These are phyloP conservation scores for Ganoderma lingzhi DNA, from an alignment of 1,284 basidiomycete species.

Conservation along the genomic window DNA sequence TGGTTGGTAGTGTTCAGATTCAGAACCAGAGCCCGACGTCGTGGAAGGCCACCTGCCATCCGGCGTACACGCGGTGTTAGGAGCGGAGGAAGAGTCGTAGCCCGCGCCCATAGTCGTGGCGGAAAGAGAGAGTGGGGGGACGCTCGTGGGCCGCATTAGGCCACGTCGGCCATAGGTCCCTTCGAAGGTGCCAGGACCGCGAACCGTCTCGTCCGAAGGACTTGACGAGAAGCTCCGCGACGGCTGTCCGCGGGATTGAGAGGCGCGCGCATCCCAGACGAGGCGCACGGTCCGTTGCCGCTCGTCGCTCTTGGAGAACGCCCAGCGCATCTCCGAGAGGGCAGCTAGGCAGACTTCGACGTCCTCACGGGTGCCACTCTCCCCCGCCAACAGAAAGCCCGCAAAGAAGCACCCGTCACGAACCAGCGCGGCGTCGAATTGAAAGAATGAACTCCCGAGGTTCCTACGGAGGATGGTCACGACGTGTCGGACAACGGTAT, in stretches of 20 bases:
- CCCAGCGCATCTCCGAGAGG: slow-evolving; percentile 83
- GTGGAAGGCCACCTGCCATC: slow-evolving; percentile 44
- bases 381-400: slow-evolving; percentile 70
- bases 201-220: slow-evolving; percentile 34
- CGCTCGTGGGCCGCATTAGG: slow-evolving; percentile 42
- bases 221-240: slow-evolving; percentile 35
- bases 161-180: slow-evolving; percentile 37
- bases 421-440: slow-evolving; percentile 83
- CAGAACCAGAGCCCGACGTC: slow-evolving; percentile 37
- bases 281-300: slow-evolving; percentile 67
- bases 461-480: slow-evolving; percentile 69
- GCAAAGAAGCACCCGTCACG: slow-evolving; percentile 85
- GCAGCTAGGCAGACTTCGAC: slow-evolving; percentile 76
- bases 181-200: slow-evolving; percentile 29
- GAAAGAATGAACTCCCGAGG: slow-evolving; percentile 68
- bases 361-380: slow-evolving; percentile 70
- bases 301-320: slow-evolving; percentile 77
- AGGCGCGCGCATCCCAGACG: slow-evolving; percentile 55
- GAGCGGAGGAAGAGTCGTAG: slow-evolving; percentile 39
- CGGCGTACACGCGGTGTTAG: slow-evolving; percentile 45
- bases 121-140: slow-evolving; percentile 41
- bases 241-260: slow-evolving; percentile 31
- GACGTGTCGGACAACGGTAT: slow-evolving; percentile 58
- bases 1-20: slow-evolving; percentile 36
- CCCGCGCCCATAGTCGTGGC: slow-evolving; percentile 31